Percentiles rank a stretch among this genome's conserved stretches.
phyloP scores from a whole-genome alignment of 257 asterid species.

The Cruciata laevipes region DNA sequence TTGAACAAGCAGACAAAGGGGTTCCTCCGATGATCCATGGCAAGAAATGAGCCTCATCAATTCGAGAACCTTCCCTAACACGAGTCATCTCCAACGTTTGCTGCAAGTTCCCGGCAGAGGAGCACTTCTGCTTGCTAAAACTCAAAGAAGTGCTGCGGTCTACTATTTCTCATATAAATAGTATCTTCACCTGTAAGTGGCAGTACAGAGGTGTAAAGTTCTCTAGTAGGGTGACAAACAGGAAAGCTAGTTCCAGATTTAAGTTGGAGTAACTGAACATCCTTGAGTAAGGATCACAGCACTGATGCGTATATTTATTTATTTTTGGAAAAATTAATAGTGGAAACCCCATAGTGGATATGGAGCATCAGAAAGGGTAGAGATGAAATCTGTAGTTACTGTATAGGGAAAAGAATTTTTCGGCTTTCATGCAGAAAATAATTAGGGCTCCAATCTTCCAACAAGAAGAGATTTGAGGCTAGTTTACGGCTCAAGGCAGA shows the following conservation, averaged over 20 bases:
- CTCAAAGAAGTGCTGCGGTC: not conserved
- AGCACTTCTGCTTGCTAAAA: conserved; percentile 6
- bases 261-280: not conserved
- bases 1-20: not conserved
- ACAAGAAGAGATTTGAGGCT: not conserved
- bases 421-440: not conserved
- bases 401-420: not conserved
- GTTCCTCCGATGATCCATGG: not conserved
- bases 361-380: not conserved
- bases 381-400: not conserved
- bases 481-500: not conserved
- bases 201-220: not conserved
- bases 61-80: not conserved
- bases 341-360: not conserved
- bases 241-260: conserved; percentile 3
- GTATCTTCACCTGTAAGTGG: conserved; percentile 52
- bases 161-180: conserved; percentile 27
- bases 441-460: not conserved
- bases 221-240: conserved; percentile 1
- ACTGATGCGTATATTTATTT: not conserved
- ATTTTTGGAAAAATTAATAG: not conserved
- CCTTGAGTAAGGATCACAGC: not conserved
- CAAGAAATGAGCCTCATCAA: not conserved
- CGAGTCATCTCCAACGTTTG: not conserved
- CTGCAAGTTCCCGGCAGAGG: conserved; percentile 8